These are phyloP conservation scores for Diaporthe citri DNA, from an alignment of 2,329 filamentous ascomycete species.

Conservation along the genomic window DNA sequence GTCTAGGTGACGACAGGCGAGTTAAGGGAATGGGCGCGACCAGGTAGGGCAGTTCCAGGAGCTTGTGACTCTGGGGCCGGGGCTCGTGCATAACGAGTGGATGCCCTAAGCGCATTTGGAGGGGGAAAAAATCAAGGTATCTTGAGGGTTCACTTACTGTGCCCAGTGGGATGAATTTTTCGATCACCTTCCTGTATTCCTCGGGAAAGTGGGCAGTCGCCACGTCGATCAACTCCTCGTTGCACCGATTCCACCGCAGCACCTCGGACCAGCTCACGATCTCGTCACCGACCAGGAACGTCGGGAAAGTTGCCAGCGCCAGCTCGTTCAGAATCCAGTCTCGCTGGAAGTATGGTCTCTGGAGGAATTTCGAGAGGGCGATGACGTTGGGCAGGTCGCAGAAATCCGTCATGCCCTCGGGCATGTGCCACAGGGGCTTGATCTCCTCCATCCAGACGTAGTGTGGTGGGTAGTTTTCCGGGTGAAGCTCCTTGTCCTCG, in stretches of 20 bases:
- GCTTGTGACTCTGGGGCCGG: no score
- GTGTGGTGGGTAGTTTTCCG: conserved; percentile 50
- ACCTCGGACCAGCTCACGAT: conserved; percentile 54
- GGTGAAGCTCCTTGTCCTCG: conserved; percentile 49
- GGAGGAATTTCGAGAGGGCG: conserved; percentile 48
- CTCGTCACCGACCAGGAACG: conserved; percentile 50
- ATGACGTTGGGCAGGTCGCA: conserved; percentile 39
- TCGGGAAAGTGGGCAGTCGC: conserved; percentile 14
- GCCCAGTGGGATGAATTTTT: conserved; percentile 1
- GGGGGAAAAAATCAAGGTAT: no score
- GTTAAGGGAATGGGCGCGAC: not conserved
- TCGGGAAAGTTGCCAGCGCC: conserved; percentile 49
- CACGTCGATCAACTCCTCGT: conserved; percentile 50
- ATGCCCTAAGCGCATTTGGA: no score
- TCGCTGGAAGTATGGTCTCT: conserved; percentile 51
- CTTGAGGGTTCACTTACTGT: not conserved
- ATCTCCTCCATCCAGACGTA: conserved; percentile 45
- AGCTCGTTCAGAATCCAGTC: conserved; percentile 55
- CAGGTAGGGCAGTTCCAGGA: no score
- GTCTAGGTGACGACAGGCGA: not conserved
- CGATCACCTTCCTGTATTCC: not conserved
- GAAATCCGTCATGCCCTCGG: conserved; percentile 7
- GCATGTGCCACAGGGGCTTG: conserved; percentile 35
- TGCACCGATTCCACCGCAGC: conserved; percentile 50
- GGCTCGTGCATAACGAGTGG: no score